These are phyloP conservation scores for Eimeria acervulina DNA, from an alignment of 169 alveolate genomes.

Conservation along the genomic window DNA sequence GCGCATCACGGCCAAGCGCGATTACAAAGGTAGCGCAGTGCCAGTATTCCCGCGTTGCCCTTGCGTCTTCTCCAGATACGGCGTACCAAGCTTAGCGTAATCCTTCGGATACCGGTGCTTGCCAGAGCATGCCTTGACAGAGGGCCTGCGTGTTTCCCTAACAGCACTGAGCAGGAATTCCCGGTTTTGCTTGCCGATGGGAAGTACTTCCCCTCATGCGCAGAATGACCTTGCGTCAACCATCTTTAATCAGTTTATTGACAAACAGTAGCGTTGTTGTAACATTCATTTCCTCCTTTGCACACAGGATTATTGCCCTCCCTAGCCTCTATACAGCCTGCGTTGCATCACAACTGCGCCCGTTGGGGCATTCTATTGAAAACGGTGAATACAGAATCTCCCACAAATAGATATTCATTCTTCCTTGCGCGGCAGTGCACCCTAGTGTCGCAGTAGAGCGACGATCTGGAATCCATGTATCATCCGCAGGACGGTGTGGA, in stretches of 20 bases:
- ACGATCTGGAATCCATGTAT: neutral
- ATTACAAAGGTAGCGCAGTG: neutral
- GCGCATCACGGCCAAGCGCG: slow-evolving; percentile 83
- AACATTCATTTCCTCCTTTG: neutral
- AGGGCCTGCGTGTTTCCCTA: slow-evolving; percentile 84
- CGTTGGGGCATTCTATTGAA: neutral
- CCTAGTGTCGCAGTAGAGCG: neutral
- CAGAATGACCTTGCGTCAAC: slow-evolving; percentile 90
- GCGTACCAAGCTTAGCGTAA: neutral
- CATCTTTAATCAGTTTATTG: slow-evolving; percentile 88
- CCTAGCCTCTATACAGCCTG: neutral
- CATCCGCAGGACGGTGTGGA: neutral
- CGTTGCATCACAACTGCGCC: neutral
- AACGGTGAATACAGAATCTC: too few relatives aligned
- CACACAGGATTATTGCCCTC: neutral
- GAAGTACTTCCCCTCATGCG: slow-evolving; percentile 90
- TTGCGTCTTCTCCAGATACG: neutral
- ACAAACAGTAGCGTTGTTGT: neutral
- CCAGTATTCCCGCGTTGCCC: neutral
- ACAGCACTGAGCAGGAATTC: slow-evolving; percentile 85
- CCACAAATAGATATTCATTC: neutral
- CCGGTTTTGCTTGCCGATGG: slow-evolving; percentile 93
- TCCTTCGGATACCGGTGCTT: neutral
- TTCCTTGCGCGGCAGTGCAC: slow-evolving; percentile 1
- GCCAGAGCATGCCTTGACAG: neutral